These are phyloP conservation scores for Malania oleifera DNA, from an alignment of 164 flowering plant species.

Conservation along the genomic window DNA sequence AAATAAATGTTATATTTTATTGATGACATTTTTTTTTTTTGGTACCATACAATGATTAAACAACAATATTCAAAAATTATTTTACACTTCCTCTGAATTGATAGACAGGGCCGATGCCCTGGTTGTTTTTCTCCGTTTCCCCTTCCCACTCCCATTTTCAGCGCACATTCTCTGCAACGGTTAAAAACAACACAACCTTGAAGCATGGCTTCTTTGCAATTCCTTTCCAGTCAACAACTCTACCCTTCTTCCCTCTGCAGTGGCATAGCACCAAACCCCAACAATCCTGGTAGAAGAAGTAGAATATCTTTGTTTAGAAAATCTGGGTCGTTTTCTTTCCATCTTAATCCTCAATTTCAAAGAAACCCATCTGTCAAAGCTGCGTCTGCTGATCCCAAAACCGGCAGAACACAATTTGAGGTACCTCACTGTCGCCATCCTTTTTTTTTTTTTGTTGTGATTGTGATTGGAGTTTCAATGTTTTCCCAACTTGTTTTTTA, in stretches of 20 bases:
- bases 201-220: conserved; percentile 44
- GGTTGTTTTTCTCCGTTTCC: too few relatives aligned
- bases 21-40: too few relatives aligned
- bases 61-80: too few relatives aligned
- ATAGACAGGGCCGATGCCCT: too few relatives aligned
- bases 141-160: too few relatives aligned
- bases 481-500: neutral
- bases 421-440: conserved; percentile 16
- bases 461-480: neutral
- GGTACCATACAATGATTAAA: too few relatives aligned
- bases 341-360: conserved; percentile 16
- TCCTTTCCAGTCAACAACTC: conserved; percentile 22
- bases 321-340: conserved; percentile 25
- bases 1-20: too few relatives aligned
- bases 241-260: conserved; percentile 22
- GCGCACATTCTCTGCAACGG: too few relatives aligned
- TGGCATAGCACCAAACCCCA: too few relatives aligned
- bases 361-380: conserved; percentile 35
- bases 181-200: too few relatives aligned
- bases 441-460: neutral
- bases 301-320: conserved; percentile 16
- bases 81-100: too few relatives aligned
- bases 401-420: conserved; percentile 53
- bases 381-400: conserved; percentile 31
- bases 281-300: conserved; percentile 18